Evolutionary conservation across 2,329 filamentous ascomycete species (phyloP).

Genomic region (Penicillium sp.): DNA sequence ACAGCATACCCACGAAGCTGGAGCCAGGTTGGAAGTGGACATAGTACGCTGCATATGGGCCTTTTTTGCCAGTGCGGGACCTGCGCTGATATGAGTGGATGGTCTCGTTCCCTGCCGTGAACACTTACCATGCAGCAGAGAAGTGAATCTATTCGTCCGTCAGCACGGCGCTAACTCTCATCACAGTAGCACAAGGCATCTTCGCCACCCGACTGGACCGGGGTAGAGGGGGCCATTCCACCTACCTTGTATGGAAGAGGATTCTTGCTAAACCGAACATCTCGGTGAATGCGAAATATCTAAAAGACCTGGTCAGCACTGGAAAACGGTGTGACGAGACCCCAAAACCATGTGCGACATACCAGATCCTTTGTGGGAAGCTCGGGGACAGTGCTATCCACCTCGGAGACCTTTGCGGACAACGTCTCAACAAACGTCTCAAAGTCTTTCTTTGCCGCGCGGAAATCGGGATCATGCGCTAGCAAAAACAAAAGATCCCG

Average conservation of each 20-base stretch:
- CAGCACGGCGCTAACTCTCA: conserved; percentile 20
- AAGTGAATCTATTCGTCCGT: conserved; percentile 65
- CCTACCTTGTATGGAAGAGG: conserved; percentile 83
- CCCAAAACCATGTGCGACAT: background rate
- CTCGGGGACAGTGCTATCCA: conserved; percentile 81
- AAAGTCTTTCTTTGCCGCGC: conserved; percentile 77
- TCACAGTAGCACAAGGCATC: conserved; percentile 14
- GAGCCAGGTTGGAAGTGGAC: conserved; percentile 73
- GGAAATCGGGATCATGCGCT: conserved; percentile 80
- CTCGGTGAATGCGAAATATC: conserved; percentile 83
- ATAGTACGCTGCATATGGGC: conserved; percentile 86
- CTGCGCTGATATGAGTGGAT: conserved; percentile 36
- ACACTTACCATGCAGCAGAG: conserved; percentile 70
- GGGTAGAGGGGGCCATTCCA: background rate
- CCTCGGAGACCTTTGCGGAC: conserved; percentile 67
- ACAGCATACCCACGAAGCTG: conserved; percentile 68
- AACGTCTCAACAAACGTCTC: conserved; percentile 73
- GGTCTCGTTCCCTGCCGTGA: background rate
- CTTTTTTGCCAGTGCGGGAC: conserved; percentile 84
- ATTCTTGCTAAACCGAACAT: conserved; percentile 80
- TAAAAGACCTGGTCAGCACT: conserved; percentile 23
- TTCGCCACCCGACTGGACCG: conserved; percentile 1
- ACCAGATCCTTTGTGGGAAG: conserved; percentile 80
- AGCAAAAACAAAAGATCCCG: conserved; percentile 7
- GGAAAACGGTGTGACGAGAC: background rate